These are phyloP conservation scores for Apiospora kogelbergensis DNA, from an alignment of 2,329 filamentous ascomycete species.

Conservation along the genomic window DNA sequence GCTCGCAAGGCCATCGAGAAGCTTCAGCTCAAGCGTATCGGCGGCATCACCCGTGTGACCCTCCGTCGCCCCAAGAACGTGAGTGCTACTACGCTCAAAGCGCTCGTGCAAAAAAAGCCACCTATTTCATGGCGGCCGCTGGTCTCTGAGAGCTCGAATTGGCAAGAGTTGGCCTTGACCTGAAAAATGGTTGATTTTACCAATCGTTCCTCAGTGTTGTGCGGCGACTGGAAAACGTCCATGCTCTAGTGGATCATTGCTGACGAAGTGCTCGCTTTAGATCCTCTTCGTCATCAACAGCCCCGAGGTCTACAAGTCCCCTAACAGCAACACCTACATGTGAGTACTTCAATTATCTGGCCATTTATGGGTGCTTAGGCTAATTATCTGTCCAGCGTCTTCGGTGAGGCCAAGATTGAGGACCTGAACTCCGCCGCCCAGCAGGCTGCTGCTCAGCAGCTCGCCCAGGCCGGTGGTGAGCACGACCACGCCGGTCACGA, in stretches of 20 bases:
- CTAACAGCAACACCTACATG: slow-evolving; percentile 99
- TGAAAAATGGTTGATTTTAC: neutral
- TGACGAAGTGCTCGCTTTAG: slow-evolving; percentile 44
- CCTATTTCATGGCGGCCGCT: neutral
- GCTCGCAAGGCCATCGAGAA: slow-evolving; percentile 99
- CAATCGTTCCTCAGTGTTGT: neutral
- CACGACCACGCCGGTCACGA: slow-evolving; percentile 61
- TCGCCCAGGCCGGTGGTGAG: slow-evolving; percentile 71
- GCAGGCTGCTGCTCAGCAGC: slow-evolving; percentile 92
- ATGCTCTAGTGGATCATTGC: neutral
- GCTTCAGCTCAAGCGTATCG: slow-evolving; percentile 93
- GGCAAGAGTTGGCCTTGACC: neutral
- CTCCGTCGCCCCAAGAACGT: slow-evolving; percentile 99
- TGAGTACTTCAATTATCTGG: slow-evolving; percentile 50
- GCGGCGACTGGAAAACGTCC: neutral
- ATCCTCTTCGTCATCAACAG: slow-evolving; percentile 99
- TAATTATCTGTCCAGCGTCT: slow-evolving; percentile 65
- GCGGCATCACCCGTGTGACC: slow-evolving; percentile 97
- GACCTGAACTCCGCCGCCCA: slow-evolving; percentile 98
- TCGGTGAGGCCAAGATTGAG: slow-evolving; percentile 99
- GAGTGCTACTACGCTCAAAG: slow-evolving; percentile 45
- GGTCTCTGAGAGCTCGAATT: neutral
- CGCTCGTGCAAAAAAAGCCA: neutral
- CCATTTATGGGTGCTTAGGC: neutral
- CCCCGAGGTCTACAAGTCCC: slow-evolving; percentile 99